A percentile compares a stretch with the other conserved stretches of the same genome.
Evolutionary conservation across 139 green algal genomes (phyloP).

Genomic region (Dunaliella primolecta): DNA sequence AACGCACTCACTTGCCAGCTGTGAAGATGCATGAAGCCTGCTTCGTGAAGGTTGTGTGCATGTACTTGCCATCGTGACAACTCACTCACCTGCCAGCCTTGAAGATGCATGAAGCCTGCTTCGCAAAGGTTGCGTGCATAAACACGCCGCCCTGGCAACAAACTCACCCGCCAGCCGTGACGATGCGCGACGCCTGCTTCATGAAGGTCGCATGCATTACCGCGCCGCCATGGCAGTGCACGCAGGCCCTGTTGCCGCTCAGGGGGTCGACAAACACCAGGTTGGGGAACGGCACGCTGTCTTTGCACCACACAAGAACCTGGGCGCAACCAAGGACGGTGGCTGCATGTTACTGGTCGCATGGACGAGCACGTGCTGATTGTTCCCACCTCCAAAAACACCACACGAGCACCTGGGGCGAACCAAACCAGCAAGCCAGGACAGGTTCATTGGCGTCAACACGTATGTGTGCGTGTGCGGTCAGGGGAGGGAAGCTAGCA

Average conservation of each 20-base stretch:
- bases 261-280: constrained; percentile 38
- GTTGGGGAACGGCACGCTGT: constrained; percentile 38
- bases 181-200: constrained; percentile 27
- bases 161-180: constrained; percentile 21
- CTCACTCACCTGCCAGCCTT: constrained; percentile 12
- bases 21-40: too few species aligned
- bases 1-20: too few species aligned
- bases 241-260: constrained; percentile 23
- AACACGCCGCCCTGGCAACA: background rate
- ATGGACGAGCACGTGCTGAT: too few species aligned
- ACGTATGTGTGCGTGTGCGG: too few species aligned
- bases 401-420: too few species aligned
- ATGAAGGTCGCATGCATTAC: constrained; percentile 24
- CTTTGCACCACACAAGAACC: constrained; percentile 38
- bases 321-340: constrained; percentile 11
- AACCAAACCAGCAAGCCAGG: too few species aligned
- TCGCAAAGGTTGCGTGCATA: constrained; percentile 2
- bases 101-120: constrained; percentile 31
- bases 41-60: too few species aligned
- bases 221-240: constrained; percentile 43
- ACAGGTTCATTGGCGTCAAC: too few species aligned
- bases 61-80: too few species aligned
- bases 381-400: too few species aligned
- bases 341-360: too few species aligned
- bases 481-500: too few species aligned